Evolutionary conservation across 177 flowering plant genomes (phyloP).

Genomic region (Vitis hybrid): DNA sequence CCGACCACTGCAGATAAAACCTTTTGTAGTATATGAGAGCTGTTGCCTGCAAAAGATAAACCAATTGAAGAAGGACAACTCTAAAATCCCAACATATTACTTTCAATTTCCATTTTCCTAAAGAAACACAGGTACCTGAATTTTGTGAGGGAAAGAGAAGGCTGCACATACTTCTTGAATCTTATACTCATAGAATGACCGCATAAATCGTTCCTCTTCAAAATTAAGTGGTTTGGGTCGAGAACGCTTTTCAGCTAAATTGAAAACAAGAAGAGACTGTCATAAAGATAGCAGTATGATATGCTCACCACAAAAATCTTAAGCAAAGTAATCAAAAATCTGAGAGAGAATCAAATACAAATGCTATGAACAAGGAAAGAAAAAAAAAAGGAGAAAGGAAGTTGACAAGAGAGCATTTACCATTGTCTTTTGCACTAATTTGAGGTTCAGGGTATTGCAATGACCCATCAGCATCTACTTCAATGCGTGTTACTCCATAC

Average conservation of each 20-base stretch:
- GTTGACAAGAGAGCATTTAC: constrained; percentile 24
- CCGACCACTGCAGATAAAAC: constrained; percentile 95
- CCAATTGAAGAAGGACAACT: background rate
- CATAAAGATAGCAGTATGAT: background rate
- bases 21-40: constrained; percentile 92
- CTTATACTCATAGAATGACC: constrained; percentile 84
- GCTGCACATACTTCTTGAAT: constrained; percentile 94
- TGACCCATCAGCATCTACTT: constrained; percentile 81
- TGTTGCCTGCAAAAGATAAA: constrained; percentile 70
- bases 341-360: background rate
- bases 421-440: constrained; percentile 42
- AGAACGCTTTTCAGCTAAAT: constrained; percentile 64
- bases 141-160: constrained; percentile 87
- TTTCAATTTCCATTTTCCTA: background rate
- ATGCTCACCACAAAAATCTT: background rate
- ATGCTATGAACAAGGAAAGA: background rate
- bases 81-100: background rate
- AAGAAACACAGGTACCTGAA: constrained; percentile 61
- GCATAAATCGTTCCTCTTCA: constrained; percentile 83
- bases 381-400: background rate
- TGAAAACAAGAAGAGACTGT: constrained; percentile 7
- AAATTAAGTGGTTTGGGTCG: constrained; percentile 73
- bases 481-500: constrained; percentile 86
- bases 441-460: constrained; percentile 64
- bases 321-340: background rate